Conservation (phyloP, 805 yeast genomes). For the Candida arabinofermentans region DNA sequence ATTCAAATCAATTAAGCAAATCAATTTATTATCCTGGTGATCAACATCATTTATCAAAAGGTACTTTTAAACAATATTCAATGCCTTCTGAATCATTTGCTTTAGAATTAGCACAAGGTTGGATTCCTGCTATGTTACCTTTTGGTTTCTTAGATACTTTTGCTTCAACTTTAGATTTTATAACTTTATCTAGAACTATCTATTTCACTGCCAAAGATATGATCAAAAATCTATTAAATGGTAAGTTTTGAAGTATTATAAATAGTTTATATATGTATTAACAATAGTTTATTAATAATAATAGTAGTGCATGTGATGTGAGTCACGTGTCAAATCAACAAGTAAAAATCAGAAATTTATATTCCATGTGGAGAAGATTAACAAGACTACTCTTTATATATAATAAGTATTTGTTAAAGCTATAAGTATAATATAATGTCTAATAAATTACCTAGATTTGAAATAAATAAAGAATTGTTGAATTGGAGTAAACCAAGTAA, state of each 20-base stretch:
- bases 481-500: slow-evolving; percentile 37
- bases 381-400: too few species aligned
- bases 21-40: slow-evolving; percentile 85
- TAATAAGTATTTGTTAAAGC: too few species aligned
- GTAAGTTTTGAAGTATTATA: background rate
- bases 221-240: slow-evolving; percentile 48
- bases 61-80: slow-evolving; percentile 74
- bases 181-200: slow-evolving; percentile 64
- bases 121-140: slow-evolving; percentile 98
- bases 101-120: slow-evolving; percentile 94
- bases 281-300: too few species aligned
- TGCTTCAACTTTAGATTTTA: slow-evolving; percentile 75
- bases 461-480: background rate
- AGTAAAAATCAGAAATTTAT: too few species aligned
- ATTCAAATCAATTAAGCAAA: slow-evolving; percentile 56
- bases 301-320: too few species aligned
- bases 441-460: background rate
- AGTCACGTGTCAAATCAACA: too few species aligned
- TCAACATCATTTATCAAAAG: slow-evolving; percentile 73
- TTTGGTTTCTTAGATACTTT: slow-evolving; percentile 84
- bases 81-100: slow-evolving; percentile 86
- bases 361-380: too few species aligned
- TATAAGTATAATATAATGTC: too few species aligned
- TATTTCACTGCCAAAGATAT: slow-evolving; percentile 77
- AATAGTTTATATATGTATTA: too few species aligned